phyloP scores from a whole-genome alignment of 164 flowering plant species.

The Cinnamomum chago region DNA sequence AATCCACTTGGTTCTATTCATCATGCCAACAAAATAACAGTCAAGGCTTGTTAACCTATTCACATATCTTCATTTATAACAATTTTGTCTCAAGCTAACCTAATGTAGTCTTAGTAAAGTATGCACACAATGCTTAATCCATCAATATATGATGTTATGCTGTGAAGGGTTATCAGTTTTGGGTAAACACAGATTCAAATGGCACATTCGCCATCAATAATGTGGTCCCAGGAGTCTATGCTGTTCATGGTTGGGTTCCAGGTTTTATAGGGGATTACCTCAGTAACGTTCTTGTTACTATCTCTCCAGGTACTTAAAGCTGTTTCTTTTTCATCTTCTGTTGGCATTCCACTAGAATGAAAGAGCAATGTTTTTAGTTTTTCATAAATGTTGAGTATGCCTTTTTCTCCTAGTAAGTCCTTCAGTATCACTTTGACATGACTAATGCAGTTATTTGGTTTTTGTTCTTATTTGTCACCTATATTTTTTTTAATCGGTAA shows the following conservation, averaged over 20 bases:
- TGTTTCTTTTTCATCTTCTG: neutral
- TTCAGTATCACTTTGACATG: too few relatives aligned
- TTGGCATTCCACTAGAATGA: neutral
- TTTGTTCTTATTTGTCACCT: too few relatives aligned
- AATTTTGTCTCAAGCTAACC: too few relatives aligned
- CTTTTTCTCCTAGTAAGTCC: too few relatives aligned
- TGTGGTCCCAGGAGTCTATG: slow-evolving; percentile 45
- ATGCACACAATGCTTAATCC: neutral
- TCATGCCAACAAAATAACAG: neutral
- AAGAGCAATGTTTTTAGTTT: neutral
- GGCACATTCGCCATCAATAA: slow-evolving; percentile 46
- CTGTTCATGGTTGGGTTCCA: slow-evolving; percentile 54
- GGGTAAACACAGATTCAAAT: slow-evolving; percentile 42
- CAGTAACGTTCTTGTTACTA: slow-evolving; percentile 24
- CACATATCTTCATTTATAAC: too few relatives aligned
- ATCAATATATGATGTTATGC: neutral
- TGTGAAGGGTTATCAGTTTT: slow-evolving; percentile 52
- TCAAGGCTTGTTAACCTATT: too few relatives aligned
- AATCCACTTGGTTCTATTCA: slow-evolving; percentile 8
- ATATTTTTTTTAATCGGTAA: too few relatives aligned
- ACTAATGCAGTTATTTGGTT: too few relatives aligned
- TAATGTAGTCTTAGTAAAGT: too few relatives aligned
- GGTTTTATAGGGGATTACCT: slow-evolving; percentile 54
- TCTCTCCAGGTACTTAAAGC: slow-evolving; percentile 30
- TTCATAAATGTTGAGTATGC: too few relatives aligned